A percentile compares a stretch with the other conserved stretches of the same genome.
These are phyloP conservation scores for Neoboletus brunneissimus DNA, from an alignment of 768 basidiomycete genomes.

Conservation along the genomic window DNA sequence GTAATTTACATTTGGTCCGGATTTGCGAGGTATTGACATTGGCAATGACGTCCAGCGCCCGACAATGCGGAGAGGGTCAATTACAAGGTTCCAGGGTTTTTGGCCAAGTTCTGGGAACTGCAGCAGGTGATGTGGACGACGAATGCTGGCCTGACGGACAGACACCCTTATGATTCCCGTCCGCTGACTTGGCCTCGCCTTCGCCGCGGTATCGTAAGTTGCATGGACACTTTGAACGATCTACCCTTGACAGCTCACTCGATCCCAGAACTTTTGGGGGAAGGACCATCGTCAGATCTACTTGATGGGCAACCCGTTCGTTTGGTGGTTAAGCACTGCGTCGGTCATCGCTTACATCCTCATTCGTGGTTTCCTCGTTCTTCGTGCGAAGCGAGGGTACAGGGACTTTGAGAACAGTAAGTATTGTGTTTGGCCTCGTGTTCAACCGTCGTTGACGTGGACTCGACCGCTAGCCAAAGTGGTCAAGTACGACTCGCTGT, in stretches of 20 bases:
- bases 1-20: conserved; percentile 28
- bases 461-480: conserved; percentile 62
- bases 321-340: conserved; percentile 86
- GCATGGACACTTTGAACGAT: background rate
- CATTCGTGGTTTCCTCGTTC: conserved; percentile 74
- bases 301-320: conserved; percentile 88
- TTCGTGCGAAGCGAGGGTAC: conserved; percentile 88
- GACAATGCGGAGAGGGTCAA: conserved; percentile 77
- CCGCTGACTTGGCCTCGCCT: conserved; percentile 90
- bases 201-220: conserved; percentile 85
- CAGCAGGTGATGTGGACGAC: conserved; percentile 97
- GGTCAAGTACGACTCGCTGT: conserved; percentile 87
- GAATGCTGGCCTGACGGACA: conserved; percentile 92
- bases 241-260: conserved; percentile 1
- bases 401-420: conserved; percentile 89
- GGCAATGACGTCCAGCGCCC: conserved; percentile 49
- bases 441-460: conserved; percentile 1
- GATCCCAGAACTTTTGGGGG: conserved; percentile 91
- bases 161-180: conserved; percentile 94
- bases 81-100: conserved; percentile 85
- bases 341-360: conserved; percentile 65
- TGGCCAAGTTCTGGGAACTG: conserved; percentile 87
- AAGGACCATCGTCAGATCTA: conserved; percentile 96
- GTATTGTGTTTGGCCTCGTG: conserved; percentile 24
- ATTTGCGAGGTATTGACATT: background rate